Evolutionary conservation across 2,329 filamentous ascomycete genomes (phyloP).

Genomic region (Xylaria sp.): DNA sequence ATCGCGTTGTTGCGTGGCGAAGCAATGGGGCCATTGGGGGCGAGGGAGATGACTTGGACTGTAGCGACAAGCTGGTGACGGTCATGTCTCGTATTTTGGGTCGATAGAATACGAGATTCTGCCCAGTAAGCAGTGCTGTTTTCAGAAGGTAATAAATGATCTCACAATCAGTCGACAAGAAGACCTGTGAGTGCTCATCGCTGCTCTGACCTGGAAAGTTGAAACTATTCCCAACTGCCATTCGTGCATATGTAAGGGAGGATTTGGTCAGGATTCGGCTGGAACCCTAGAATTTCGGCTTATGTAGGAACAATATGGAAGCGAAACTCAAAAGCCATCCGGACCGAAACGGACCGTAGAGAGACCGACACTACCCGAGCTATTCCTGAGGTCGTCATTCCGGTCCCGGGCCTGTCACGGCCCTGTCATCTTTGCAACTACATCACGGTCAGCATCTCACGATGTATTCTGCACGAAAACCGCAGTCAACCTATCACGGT

Average conservation of each 20-base stretch:
- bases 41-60: conserved; percentile 3
- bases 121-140: conserved; percentile 9
- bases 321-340: not conserved
- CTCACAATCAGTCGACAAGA: not conserved
- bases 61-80: too few relatives aligned
- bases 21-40: not conserved
- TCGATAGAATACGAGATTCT: not conserved
- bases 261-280: too few relatives aligned
- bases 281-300: too few relatives aligned
- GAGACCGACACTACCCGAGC: not conserved
- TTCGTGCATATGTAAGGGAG: too few relatives aligned
- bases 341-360: not conserved
- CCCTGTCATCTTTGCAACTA: not conserved
- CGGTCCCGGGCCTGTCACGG: too few relatives aligned
- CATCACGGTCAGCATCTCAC: not conserved
- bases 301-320: not conserved
- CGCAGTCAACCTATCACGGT: not conserved
- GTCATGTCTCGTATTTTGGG: conserved; percentile 11
- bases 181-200: not conserved
- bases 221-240: too few relatives aligned
- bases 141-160: too few relatives aligned
- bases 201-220: too few relatives aligned
- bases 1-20: too few relatives aligned
- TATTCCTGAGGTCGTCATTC: too few relatives aligned
- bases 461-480: not conserved